Conservation (phyloP, 352 stramenopile species). For the Sclerospora graminicola region DNA sequence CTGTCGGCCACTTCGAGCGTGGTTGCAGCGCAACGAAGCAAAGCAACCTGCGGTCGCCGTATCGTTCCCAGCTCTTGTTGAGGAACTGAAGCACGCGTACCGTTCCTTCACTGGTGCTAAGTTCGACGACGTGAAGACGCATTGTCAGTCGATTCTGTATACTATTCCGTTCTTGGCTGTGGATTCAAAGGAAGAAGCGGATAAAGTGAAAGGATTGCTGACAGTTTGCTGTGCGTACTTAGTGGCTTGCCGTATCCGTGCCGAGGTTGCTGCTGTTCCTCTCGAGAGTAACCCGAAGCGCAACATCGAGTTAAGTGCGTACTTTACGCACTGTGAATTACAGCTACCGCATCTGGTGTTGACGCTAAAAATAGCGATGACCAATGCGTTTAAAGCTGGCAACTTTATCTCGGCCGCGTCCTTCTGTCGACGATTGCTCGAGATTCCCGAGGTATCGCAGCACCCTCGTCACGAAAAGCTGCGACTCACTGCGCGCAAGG, state of each 20-base stretch:
- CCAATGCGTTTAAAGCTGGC: constrained; percentile 98
- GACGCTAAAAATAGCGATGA: constrained; percentile 98
- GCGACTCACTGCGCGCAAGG: constrained; percentile 91
- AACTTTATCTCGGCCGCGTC: constrained; percentile 98
- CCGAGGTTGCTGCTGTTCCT: constrained; percentile 55
- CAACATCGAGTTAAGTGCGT: constrained; percentile 95
- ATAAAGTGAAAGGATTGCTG: constrained; percentile 92
- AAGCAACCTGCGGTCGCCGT: constrained; percentile 85
- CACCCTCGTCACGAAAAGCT: constrained; percentile 90
- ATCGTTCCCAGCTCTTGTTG: constrained; percentile 85
- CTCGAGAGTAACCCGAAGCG: constrained; percentile 73
- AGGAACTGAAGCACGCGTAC: constrained; percentile 93
- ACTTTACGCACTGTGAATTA: constrained; percentile 99
- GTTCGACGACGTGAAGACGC: constrained; percentile 93
- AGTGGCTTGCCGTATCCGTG: constrained; percentile 94
- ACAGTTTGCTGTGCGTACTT: constrained; percentile 97
- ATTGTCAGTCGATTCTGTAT: constrained; percentile 90
- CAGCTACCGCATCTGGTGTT: constrained; percentile 96
- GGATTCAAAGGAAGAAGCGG: constrained; percentile 87
- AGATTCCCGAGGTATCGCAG: constrained; percentile 93
- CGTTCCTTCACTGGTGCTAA: constrained; percentile 95
- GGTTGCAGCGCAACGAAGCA: constrained; percentile 80
- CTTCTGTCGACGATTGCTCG: constrained; percentile 97
- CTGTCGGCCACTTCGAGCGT: constrained; percentile 61
- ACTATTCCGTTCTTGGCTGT: constrained; percentile 94